Percentiles rank a stretch among this genome's conserved stretches.
phyloP scores from a whole-genome alignment of 306 rosid species.

The Morella rubra region DNA sequence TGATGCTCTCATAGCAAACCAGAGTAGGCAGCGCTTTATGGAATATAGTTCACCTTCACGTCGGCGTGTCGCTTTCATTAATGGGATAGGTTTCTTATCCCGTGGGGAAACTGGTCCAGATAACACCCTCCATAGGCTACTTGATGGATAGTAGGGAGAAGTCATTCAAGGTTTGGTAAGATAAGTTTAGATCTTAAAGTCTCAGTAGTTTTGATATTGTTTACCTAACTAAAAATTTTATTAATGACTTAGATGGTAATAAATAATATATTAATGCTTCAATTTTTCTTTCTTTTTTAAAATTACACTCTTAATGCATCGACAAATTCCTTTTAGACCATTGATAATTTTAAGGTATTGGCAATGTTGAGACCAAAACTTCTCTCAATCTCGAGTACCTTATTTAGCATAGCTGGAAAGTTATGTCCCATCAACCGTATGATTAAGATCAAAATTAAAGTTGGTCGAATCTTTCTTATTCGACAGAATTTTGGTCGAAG shows the following conservation, averaged over 20 bases:
- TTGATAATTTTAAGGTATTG: no score
- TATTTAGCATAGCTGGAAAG: not conserved
- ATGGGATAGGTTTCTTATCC: slow-evolving; percentile 22
- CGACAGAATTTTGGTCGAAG: not conserved
- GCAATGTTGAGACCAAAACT: no score
- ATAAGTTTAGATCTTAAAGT: no score
- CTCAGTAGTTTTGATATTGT: no score
- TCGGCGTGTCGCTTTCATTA: slow-evolving; percentile 3
- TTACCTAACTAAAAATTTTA: no score
- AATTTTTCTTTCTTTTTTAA: no score
- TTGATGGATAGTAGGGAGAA: no score
- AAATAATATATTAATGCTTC: no score
- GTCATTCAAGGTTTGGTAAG: no score
- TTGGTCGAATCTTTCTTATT: not conserved
- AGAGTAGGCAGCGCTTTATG: slow-evolving; percentile 28
- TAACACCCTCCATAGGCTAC: not conserved
- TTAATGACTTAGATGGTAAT: no score
- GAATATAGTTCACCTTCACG: slow-evolving; percentile 25
- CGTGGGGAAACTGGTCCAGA: slow-evolving; percentile 10
- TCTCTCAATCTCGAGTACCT: not conserved
- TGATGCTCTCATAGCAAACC: slow-evolving; percentile 24
- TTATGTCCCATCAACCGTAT: not conserved
- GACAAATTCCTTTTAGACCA: no score
- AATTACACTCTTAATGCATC: no score
- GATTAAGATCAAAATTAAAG: not conserved